Evolutionary conservation across 2,329 filamentous ascomycete genomes (phyloP).

Genomic region (Aspergillus sp.): DNA sequence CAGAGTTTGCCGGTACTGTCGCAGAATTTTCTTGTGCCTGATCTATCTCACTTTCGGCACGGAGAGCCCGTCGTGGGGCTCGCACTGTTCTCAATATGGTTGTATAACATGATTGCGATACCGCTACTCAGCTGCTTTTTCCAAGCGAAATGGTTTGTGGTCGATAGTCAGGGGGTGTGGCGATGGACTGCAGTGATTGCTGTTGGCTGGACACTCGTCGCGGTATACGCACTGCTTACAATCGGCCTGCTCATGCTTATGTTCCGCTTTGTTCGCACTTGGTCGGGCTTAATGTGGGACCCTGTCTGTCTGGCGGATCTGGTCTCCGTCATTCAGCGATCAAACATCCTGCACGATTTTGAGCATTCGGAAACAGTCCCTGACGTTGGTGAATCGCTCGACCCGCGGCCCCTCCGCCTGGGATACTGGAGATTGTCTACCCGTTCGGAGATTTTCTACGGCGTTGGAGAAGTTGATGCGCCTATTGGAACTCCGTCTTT

Average conservation of each 20-base stretch:
- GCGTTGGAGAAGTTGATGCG: slow-evolving; percentile 65
- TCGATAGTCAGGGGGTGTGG: slow-evolving; percentile 61
- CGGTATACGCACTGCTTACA: slow-evolving; percentile 67
- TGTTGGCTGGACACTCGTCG: slow-evolving; percentile 74
- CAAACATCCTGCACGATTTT: slow-evolving; percentile 74
- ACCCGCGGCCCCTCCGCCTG: slow-evolving; percentile 65
- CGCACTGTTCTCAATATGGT: slow-evolving; percentile 69
- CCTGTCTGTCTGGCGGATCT: slow-evolving; percentile 77
- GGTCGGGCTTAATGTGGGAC: slow-evolving; percentile 83
- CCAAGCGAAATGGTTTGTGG: slow-evolving; percentile 61
- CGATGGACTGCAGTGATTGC: slow-evolving; percentile 76
- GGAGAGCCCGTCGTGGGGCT: slow-evolving; percentile 66
- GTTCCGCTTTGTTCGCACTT: slow-evolving; percentile 61
- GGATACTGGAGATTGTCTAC: slow-evolving; percentile 80
- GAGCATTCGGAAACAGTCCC: slow-evolving; percentile 62
- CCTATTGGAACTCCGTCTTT: slow-evolving; percentile 45
- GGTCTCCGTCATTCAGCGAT: slow-evolving; percentile 72
- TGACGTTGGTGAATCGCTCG: slow-evolving; percentile 46
- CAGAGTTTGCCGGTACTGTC: slow-evolving; percentile 60
- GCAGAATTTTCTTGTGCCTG: slow-evolving; percentile 66
- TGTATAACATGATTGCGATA: slow-evolving; percentile 69
- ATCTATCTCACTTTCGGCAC: slow-evolving; percentile 63
- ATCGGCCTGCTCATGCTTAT: slow-evolving; percentile 58
- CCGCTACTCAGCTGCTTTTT: slow-evolving; percentile 79
- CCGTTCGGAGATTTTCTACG: slow-evolving; percentile 70